Evolutionary conservation across 2,329 filamentous ascomycete species (phyloP).

Genomic region (Trichophyton verrucosum): DNA sequence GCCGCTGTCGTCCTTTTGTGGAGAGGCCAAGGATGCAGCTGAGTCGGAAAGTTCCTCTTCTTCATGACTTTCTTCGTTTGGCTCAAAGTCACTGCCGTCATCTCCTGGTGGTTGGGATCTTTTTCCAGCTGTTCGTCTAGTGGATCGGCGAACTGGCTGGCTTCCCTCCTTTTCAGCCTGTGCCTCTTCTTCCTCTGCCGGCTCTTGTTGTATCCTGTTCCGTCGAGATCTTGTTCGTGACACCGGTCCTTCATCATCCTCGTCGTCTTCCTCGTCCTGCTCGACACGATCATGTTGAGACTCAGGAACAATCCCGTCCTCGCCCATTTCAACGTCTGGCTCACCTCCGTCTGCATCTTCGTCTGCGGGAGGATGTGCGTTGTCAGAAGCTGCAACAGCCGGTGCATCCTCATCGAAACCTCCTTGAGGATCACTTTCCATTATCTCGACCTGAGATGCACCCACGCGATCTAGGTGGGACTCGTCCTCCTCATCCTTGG

Average conservation of each 20-base stretch:
- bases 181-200: constrained; percentile 22
- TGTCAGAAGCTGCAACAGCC: constrained; percentile 12
- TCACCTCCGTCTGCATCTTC: constrained; percentile 15
- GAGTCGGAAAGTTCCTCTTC: constrained; percentile 44
- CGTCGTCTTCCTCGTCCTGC: constrained; percentile 26
- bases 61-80: constrained; percentile 37
- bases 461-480: constrained; percentile 6
- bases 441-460: constrained; percentile 29
- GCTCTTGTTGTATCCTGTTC: constrained; percentile 18
- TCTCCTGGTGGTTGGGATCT: constrained; percentile 36
- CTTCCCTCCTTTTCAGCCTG: constrained; percentile 16
- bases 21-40: constrained; percentile 33
- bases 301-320: constrained; percentile 30
- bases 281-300: constrained; percentile 29
- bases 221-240: constrained; percentile 27
- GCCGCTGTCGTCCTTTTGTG: constrained; percentile 31
- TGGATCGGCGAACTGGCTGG: constrained; percentile 25
- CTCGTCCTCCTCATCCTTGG: background rate
- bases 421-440: constrained; percentile 30
- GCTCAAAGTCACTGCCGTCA: constrained; percentile 53
- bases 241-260: constrained; percentile 45
- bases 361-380: constrained; percentile 5
- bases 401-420: constrained; percentile 24
- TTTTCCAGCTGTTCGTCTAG: constrained; percentile 29
- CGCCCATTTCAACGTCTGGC: constrained; percentile 26